Base-by-base conservation (phyloP, 805 yeast species). In the Kodamaea lidongshanica region DNA sequence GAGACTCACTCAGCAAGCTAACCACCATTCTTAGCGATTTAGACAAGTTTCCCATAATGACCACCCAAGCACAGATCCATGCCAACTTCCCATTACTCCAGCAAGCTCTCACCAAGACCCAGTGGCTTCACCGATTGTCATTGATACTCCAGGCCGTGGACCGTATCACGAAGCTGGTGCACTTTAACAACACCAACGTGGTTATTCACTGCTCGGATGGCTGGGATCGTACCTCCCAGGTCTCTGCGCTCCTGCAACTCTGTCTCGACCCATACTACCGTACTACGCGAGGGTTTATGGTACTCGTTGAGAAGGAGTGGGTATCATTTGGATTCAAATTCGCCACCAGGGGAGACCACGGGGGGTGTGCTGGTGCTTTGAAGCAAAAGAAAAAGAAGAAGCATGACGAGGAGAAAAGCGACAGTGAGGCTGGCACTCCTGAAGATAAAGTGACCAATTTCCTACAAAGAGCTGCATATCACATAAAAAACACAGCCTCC, bases 171-270 rank as follows among this genome's bases (percentile, higher is more conserved):
- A 80, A 85, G 47, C 81, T 89, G n/a, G 70, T 92, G 13, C 83
- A 84, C 32, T 73, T 79, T 44, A 85, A 86, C 53, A 75, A 78
- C 39, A 81, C 92, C 12, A 94, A 89, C 52, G 69, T 89, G 4
- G 51, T 92, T 7, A 71, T 92, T 5, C 98, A 92, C 59, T 92
- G 98, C 52, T 86, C 96, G 1, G 98, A 92, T 60, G 98, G 98
- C 1, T 92, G 98, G 98, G 98, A 92, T 51, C 65, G 98, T 35
- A 92, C 98, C 0, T 76, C 96, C 0, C 97, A 92, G 50, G 73
- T 88, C 1, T 70, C 87, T 5, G 79, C 95, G 2, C 59, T 92
- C 38, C 74, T 88, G 14, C 89, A 89, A 55, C 57, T 92, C 4
- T 84, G 95, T 48, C 62, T 88, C 6, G 97, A 92, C 52, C 96